phyloP scores from a whole-genome alignment of 768 basidiomycete genomes.

The Pleurotus salmoneostramineus region DNA sequence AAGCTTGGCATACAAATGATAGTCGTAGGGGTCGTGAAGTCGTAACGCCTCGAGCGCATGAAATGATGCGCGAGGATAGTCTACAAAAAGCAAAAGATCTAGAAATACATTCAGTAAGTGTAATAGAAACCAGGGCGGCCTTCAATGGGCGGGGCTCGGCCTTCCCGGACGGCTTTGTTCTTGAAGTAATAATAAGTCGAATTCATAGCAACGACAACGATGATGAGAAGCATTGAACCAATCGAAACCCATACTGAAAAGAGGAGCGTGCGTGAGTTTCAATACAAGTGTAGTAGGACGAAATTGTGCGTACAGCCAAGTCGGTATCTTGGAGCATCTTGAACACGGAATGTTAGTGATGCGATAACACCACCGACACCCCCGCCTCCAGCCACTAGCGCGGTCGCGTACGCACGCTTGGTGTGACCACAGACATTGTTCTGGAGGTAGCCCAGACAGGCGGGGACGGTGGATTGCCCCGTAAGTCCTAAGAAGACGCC shows the following conservation, averaged over 20 bases:
- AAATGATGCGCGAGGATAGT: too few species aligned
- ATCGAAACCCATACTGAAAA: neutral
- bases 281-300: neutral
- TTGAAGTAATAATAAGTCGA: neutral
- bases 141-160: neutral
- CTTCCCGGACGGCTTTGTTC: neutral
- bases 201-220: neutral
- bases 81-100: neutral
- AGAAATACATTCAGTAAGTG: neutral
- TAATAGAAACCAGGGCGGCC: neutral
- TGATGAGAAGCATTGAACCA: neutral
- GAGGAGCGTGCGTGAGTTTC: too few species aligned
- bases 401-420: conserved; percentile 37
- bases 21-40: too few species aligned
- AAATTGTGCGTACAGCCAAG: neutral
- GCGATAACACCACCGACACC: conserved; percentile 37
- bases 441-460: conserved; percentile 18
- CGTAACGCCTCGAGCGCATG: too few species aligned
- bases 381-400: conserved; percentile 27
- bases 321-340: conserved; percentile 27
- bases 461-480: conserved; percentile 31
- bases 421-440: conserved; percentile 32
- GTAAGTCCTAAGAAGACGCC: conserved; percentile 28
- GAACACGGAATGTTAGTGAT: conserved; percentile 29
- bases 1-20: too few species aligned